Evolutionary conservation across 2,329 filamentous ascomycete genomes (phyloP).

Genomic region (Paecilomyces niveus): DNA sequence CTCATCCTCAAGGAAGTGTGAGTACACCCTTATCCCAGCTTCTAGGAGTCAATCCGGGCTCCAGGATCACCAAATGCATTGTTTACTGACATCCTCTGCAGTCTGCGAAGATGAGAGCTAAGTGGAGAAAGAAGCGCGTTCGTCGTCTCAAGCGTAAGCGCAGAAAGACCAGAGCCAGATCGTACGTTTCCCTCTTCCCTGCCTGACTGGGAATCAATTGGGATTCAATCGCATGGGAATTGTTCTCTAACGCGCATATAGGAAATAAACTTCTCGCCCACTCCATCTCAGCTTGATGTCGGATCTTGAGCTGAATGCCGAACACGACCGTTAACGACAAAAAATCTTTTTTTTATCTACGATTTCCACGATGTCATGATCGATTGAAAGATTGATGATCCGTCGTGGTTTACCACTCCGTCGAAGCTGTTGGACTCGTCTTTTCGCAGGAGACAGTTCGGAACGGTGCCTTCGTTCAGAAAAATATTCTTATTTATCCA

Average conservation of each 20-base stretch:
- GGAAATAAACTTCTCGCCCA: slow-evolving; percentile 62
- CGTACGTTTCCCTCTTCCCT: slow-evolving; percentile 54
- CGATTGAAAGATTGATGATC: slow-evolving; percentile 1
- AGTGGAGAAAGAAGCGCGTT: slow-evolving; percentile 99
- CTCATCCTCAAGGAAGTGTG: slow-evolving; percentile 40
- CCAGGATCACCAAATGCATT: background rate
- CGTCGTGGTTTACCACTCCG: background rate
- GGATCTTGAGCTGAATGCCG: slow-evolving; percentile 31
- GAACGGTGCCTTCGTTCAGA: slow-evolving; percentile 13
- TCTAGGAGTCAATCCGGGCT: background rate
- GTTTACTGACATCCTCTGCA: slow-evolving; percentile 11
- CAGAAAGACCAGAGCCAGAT: slow-evolving; percentile 98
- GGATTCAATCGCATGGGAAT: slow-evolving; percentile 23
- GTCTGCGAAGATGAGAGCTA: slow-evolving; percentile 68
- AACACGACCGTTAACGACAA: slow-evolving; percentile 26
- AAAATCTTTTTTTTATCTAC: slow-evolving; percentile 8
- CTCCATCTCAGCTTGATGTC: slow-evolving; percentile 45
- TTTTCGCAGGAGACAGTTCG: background rate
- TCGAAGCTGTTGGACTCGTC: background rate
- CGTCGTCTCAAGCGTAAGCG: slow-evolving; percentile 99
- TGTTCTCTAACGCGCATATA: slow-evolving; percentile 22
- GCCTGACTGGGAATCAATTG: background rate
- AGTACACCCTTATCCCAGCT: slow-evolving; percentile 12
- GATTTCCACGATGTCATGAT: slow-evolving; percentile 1
- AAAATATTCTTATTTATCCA: background rate